phyloP scores from a whole-genome alignment of 75 land plant species.

The Isoetes taiwanensis region DNA sequence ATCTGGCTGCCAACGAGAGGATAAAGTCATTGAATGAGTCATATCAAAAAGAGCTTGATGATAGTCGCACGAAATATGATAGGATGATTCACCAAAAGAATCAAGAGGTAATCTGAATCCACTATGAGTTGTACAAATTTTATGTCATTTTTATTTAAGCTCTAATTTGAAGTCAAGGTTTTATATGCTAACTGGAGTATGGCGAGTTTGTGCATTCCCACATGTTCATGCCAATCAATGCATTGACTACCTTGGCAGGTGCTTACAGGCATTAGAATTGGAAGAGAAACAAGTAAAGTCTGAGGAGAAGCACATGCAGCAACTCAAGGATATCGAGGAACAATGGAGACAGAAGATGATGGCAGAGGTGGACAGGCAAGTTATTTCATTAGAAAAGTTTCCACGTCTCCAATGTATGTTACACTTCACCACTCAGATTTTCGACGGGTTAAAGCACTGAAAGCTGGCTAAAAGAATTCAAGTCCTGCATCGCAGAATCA shows the following conservation, averaged over 20 bases:
- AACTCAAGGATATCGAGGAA: slow-evolving; percentile 19
- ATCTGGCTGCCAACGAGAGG: slow-evolving; percentile 10
- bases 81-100: slow-evolving; percentile 22
- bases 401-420: no score
- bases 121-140: not conserved
- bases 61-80: slow-evolving; percentile 12
- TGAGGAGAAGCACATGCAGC: slow-evolving; percentile 19
- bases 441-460: no score
- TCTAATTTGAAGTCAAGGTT: no score
- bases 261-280: slow-evolving; percentile 21
- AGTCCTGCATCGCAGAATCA: no score
- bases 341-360: slow-evolving; percentile 30
- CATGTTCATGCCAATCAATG: not conserved
- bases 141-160: not conserved
- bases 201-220: not conserved
- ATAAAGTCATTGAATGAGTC: slow-evolving; percentile 14
- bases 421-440: no score
- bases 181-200: no score
- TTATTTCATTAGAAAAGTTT: no score
- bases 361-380: slow-evolving; percentile 19
- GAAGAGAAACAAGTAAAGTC: slow-evolving; percentile 19
- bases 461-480: no score
- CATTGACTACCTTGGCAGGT: no score
- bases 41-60: slow-evolving; percentile 14
- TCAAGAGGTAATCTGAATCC: slow-evolving; percentile 15